These are phyloP conservation scores for Helotiales sp. DNA, from an alignment of 2,329 filamentous ascomycete genomes.

Conservation along the genomic window DNA sequence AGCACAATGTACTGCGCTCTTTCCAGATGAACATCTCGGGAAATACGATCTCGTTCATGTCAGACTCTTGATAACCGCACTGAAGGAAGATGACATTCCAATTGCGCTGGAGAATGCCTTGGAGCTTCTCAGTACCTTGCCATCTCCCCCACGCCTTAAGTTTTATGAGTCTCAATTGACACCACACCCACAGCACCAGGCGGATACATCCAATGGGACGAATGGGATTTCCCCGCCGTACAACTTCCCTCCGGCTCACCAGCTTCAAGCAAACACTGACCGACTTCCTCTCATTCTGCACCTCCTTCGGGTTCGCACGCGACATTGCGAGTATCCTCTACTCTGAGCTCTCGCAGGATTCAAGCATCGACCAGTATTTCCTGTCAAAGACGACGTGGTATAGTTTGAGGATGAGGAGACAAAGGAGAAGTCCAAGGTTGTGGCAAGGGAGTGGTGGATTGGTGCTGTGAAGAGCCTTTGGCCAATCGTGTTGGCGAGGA, in stretches of 20 bases:
- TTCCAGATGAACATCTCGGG: conserved; percentile 5
- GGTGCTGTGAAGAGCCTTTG: conserved; percentile 3
- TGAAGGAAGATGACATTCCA: conserved; percentile 5
- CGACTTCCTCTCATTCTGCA: neutral
- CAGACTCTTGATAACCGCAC: neutral
- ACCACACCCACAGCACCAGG: conserved; percentile 3
- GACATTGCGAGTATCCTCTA: neutral
- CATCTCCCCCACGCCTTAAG: too few relatives aligned
- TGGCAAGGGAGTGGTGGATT: conserved; percentile 11
- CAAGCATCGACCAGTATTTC: neutral
- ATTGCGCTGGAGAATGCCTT: conserved; percentile 12
- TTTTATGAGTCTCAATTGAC: too few relatives aligned
- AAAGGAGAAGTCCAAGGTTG: neutral
- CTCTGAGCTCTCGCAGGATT: neutral
- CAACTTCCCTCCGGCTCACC: neutral
- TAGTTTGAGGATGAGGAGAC: conserved; percentile 1
- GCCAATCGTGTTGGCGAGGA: neutral
- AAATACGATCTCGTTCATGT: conserved; percentile 3
- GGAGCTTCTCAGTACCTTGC: neutral
- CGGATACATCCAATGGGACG: conserved; percentile 16
- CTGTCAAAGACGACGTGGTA: neutral
- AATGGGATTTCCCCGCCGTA: neutral
- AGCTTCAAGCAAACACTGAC: neutral
- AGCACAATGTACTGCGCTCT: conserved; percentile 3
- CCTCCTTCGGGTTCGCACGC: neutral